A percentile compares a stretch with the other conserved stretches of the same genome.
These are phyloP conservation scores for Nakaseomyces uthaithaninus DNA, from an alignment of 1,139 yeast genomes.

Conservation along the genomic window DNA sequence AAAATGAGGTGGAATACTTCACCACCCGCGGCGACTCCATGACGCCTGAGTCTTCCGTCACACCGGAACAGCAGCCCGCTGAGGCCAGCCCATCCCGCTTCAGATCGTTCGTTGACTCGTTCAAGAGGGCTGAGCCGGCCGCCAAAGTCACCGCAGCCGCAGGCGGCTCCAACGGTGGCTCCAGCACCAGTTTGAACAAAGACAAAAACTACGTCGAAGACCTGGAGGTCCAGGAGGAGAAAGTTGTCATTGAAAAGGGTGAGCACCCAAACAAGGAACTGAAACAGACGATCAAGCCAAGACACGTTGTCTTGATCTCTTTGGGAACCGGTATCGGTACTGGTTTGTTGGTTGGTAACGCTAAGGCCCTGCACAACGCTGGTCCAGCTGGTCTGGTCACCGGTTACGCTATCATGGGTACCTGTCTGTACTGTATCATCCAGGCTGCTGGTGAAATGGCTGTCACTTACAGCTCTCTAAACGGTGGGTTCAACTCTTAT, in stretches of 20 bases:
- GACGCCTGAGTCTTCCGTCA: background rate
- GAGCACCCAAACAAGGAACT: constrained; percentile 27
- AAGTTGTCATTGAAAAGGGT: constrained; percentile 7
- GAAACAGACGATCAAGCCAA: constrained; percentile 42
- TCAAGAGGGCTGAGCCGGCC: constrained; percentile 22
- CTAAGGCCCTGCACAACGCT: constrained; percentile 55
- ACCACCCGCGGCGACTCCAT: background rate
- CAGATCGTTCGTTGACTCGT: constrained; percentile 24
- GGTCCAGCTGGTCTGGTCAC: constrained; percentile 75
- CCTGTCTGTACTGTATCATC: constrained; percentile 65
- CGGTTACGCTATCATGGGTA: constrained; percentile 61
- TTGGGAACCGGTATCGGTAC: constrained; percentile 83
- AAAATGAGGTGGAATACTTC: background rate
- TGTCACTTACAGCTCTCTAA: constrained; percentile 60
- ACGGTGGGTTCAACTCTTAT: constrained; percentile 72
- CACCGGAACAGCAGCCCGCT: constrained; percentile 1
- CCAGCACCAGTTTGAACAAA: background rate
- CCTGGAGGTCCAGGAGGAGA: constrained; percentile 6
- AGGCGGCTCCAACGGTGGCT: background rate
- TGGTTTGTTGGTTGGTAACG: constrained; percentile 69
- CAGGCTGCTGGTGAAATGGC: constrained; percentile 86
- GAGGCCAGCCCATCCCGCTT: constrained; percentile 22
- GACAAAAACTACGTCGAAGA: constrained; percentile 1
- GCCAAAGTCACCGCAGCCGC: constrained; percentile 9
- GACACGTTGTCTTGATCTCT: constrained; percentile 63